phyloP scores from a whole-genome alignment of 129 eudicot species.

The Lonicera japonica region DNA sequence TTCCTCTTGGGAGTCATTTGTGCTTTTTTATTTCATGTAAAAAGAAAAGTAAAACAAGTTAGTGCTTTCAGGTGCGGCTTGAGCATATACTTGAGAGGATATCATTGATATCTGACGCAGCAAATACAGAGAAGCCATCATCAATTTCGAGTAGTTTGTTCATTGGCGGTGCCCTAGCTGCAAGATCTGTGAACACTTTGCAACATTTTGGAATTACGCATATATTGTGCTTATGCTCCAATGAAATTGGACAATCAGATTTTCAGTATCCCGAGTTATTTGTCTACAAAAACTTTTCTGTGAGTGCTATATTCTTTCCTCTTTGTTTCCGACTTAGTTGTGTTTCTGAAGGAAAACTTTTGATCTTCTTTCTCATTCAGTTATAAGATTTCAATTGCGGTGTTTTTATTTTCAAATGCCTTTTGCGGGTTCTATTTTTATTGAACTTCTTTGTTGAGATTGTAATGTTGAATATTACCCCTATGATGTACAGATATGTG shows the following conservation, averaged over 20 bases:
- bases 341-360: not conserved
- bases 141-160: slow-evolving; percentile 27
- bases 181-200: slow-evolving; percentile 50
- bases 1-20: not conserved
- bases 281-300: slow-evolving; percentile 43
- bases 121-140: slow-evolving; percentile 89
- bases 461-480: not conserved
- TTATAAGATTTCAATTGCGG: too few relatives aligned
- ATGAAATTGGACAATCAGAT: slow-evolving; percentile 56
- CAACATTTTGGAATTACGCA: slow-evolving; percentile 51
- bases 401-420: too few relatives aligned
- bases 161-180: slow-evolving; percentile 58
- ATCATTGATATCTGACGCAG: slow-evolving; percentile 89
- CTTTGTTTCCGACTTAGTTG: not conserved
- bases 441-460: too few relatives aligned
- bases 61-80: slow-evolving; percentile 66
- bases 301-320: slow-evolving; percentile 15
- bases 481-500: slow-evolving; percentile 53
- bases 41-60: slow-evolving; percentile 29
- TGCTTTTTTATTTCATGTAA: not conserved
- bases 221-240: slow-evolving; percentile 46
- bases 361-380: not conserved
- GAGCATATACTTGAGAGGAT: slow-evolving; percentile 96
- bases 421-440: too few relatives aligned
- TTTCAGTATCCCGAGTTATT: slow-evolving; percentile 47